Base-by-base conservation (phyloP, 352 stramenopile genomes). In the Phytopythium delawarense region DNA sequence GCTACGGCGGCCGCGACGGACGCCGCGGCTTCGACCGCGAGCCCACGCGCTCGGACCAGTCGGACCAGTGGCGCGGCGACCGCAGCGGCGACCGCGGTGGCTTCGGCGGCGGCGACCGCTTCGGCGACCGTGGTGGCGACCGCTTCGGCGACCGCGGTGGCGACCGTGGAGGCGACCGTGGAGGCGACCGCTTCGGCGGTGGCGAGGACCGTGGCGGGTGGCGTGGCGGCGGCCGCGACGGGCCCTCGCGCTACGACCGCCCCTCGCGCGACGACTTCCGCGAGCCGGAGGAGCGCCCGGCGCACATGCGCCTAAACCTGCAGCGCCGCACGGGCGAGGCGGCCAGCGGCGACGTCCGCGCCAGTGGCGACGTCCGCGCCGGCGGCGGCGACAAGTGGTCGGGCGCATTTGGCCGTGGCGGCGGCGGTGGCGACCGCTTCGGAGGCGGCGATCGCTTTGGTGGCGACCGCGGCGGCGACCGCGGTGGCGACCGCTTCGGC, bases 281-380 rank as follows among this genome's bases (percentile, higher is more conserved):
- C 34, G 71, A 76, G 44, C 37, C 69, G 2, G 79, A 92, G 62
- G 84, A 89, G 63, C 79, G 84, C 32, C 84, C 84, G n/a, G 63
- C 84, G 18, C 79, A 89, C 66, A 86, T 93, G 81, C 80, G 82
- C 32, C 59, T 93, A 62, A 93, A 93, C 65, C 66, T 93, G 49
- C 61, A 73, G 68, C 80, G 79, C n/a, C 81, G 82, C 40, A 69
- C 66, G 1, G 68, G 71, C 20, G 62, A 59, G 12, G 46, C 61
- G n/a, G 30, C 35, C 28, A 57, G 30, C n/a, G 51, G 45, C 20
- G 62, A 28, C 25, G 25, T 28, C 25, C 25, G 25, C 25, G 25
- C 25, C 25, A 28, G 57, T 55, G 62, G 52, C 40, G 66, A 62
- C 39, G 79, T 77, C 25, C 66, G 45, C 21, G 45, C 45, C 32